A percentile compares a stretch with the other conserved stretches of the same genome.
phyloP scores from a whole-genome alignment of 2,329 filamentous ascomycete species.

The Penicillium oxalicum region DNA sequence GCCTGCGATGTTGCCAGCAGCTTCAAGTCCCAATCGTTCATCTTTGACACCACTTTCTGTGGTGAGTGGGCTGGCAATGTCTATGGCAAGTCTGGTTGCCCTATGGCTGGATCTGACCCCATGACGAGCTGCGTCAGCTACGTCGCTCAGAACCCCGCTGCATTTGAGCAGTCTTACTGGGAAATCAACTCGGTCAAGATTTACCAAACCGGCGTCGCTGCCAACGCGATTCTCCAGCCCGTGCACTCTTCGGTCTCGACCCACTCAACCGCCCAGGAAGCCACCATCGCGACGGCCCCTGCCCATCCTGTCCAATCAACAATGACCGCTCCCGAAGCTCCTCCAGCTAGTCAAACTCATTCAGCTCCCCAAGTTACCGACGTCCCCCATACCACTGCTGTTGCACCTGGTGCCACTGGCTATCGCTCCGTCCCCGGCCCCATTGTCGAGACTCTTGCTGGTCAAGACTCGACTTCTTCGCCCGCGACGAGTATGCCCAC shows the following conservation, averaged over 20 bases:
- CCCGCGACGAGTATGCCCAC: neutral
- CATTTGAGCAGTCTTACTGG: constrained; percentile 72
- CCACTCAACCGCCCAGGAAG: constrained; percentile 1
- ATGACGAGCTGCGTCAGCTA: constrained; percentile 64
- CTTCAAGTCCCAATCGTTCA: constrained; percentile 39
- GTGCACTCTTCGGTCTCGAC: constrained; percentile 1
- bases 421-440: neutral
- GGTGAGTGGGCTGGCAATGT: constrained; percentile 51
- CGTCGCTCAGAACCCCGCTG: constrained; percentile 62
- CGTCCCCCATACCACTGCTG: neutral
- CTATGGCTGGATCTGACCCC: constrained; percentile 53
- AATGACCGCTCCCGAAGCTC: too few species aligned
- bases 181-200: constrained; percentile 66
- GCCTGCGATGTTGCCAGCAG: constrained; percentile 36
- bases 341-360: neutral
- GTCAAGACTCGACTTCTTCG: neutral
- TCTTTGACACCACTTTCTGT: constrained; percentile 51
- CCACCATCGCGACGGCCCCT: neutral
- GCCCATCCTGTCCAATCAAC: too few species aligned
- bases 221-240: constrained; percentile 1
- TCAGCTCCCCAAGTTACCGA: neutral
- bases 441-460: neutral
- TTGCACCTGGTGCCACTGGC: neutral
- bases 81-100: constrained; percentile 46
- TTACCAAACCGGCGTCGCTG: constrained; percentile 38